Base-by-base conservation (phyloP, 2,329 filamentous ascomycete genomes). In the Plectosphaerella plurivora region DNA sequence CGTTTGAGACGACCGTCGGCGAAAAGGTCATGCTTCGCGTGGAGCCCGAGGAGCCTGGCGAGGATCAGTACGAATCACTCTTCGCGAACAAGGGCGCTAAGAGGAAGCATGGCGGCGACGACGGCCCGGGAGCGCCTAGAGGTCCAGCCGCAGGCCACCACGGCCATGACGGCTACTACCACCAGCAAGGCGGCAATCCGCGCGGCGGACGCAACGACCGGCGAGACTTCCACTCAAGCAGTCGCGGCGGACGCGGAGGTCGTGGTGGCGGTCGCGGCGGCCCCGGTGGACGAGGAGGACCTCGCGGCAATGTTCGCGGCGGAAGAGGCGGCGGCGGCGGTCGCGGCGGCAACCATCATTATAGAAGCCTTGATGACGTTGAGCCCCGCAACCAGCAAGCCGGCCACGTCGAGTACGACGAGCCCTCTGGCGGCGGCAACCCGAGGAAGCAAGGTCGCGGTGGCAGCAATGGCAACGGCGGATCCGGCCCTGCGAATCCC, bases 11-110 rank as follows among this genome's bases (percentile, higher is more conserved):
- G 1, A 84, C 83, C 0, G 89, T 97, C 1, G 88, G 88, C 16
- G 92, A 97, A 71, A 96, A 95, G 72, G 83, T 90, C 15, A 77
- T 94, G 57, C 71, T 97, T 49, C 82, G 88, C 2, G 86, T 97
- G 46, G 91, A 96, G 66, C 77, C 84, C 50, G 89, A 93, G 57
- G 73, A 84, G 49, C 71, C 74, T 3, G 68, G 72, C 22, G 84
- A 88, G 61, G 82, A 81, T 56, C 79, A 83, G 56, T 84, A 83
- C 62, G 83, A 88, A 60, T 81, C 77, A 61, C 71, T 81, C 16
- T 83, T 83, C 57, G 75, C 78, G 33, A 85, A 81, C 62, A 87
- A 79, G 63, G 69, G 73, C 36, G 71, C 78, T 53, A 87, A 86
- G 69, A 75, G 83, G 50, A 86, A 86, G 61, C 81, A 86, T 7